Evolutionary conservation across 2,329 filamentous ascomycete genomes (phyloP).

Genomic region (Fusarium armeniacum): DNA sequence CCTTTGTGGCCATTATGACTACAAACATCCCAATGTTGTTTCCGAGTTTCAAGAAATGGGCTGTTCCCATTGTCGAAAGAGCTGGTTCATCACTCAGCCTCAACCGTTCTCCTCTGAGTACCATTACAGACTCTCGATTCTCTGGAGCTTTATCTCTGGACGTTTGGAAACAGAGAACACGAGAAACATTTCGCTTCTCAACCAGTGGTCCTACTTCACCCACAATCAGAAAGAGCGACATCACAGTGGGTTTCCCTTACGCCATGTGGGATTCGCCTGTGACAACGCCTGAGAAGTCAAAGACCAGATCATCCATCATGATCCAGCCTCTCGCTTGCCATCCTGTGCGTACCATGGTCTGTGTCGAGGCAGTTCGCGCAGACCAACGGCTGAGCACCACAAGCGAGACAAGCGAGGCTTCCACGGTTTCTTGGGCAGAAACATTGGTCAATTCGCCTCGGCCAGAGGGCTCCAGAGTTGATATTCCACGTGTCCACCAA

Average conservation of each 20-base stretch:
- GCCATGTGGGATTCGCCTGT: constrained; percentile 15
- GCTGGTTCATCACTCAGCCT: constrained; percentile 44
- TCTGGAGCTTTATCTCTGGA: constrained; percentile 41
- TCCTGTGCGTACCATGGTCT: background rate
- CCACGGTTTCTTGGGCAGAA: constrained; percentile 37
- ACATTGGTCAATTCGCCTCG: constrained; percentile 10
- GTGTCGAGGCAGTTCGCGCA: background rate
- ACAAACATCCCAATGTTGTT: constrained; percentile 63
- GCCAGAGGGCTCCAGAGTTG: constrained; percentile 26
- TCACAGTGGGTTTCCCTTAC: constrained; percentile 42
- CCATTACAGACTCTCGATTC: constrained; percentile 30
- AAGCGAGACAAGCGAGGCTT: constrained; percentile 40
- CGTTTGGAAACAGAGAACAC: constrained; percentile 40
- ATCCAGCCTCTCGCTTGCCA: constrained; percentile 1
- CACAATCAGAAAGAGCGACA: constrained; percentile 45
- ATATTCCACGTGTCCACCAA: constrained; percentile 28
- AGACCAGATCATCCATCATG: background rate
- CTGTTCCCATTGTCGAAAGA: constrained; percentile 44
- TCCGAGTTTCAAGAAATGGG: constrained; percentile 59
- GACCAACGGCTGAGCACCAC: constrained; percentile 20
- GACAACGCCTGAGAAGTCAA: constrained; percentile 8
- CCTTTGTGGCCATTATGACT: constrained; percentile 60
- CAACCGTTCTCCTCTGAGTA: constrained; percentile 33
- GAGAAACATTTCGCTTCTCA: constrained; percentile 37
- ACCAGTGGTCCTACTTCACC: constrained; percentile 23